phyloP scores from a whole-genome alignment of 257 asterid genomes.

The Pogostemon cablin region DNA sequence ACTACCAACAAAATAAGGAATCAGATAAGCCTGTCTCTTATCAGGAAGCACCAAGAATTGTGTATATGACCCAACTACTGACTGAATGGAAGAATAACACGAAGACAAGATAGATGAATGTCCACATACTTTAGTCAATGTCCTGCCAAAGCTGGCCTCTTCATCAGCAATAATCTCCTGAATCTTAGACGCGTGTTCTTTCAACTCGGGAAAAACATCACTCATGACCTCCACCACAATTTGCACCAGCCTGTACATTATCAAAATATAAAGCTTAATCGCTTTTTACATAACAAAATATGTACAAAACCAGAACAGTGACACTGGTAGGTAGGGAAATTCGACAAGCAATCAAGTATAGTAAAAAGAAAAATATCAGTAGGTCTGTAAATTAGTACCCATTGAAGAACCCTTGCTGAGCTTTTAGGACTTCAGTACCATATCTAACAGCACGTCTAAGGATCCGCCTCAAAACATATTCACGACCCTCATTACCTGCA shows the following conservation, averaged over 20 bases:
- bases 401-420: constrained; percentile 80
- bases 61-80: not conserved
- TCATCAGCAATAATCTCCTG: constrained; percentile 79
- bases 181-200: constrained; percentile 60
- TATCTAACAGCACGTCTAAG: constrained; percentile 98
- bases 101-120: not conserved
- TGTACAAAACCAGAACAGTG: constrained; percentile 6
- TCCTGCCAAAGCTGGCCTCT: constrained; percentile 92
- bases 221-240: constrained; percentile 84
- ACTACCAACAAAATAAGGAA: constrained; percentile 19
- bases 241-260: constrained; percentile 65
- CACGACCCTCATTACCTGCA: constrained; percentile 99
- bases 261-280: constrained; percentile 18
- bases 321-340: not conserved
- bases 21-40: not conserved
- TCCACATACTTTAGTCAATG: constrained; percentile 69
- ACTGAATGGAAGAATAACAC: not conserved
- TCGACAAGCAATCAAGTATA: not conserved
- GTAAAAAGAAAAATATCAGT: not conserved
- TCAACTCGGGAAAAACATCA: constrained; percentile 87
- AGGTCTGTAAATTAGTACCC: constrained; percentile 52
- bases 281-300: constrained; percentile 11
- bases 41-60: constrained; percentile 11
- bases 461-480: constrained; percentile 91
- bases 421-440: constrained; percentile 94